Conservation (phyloP, 345 rosid species). For the Euphorbia tirucalli region DNA sequence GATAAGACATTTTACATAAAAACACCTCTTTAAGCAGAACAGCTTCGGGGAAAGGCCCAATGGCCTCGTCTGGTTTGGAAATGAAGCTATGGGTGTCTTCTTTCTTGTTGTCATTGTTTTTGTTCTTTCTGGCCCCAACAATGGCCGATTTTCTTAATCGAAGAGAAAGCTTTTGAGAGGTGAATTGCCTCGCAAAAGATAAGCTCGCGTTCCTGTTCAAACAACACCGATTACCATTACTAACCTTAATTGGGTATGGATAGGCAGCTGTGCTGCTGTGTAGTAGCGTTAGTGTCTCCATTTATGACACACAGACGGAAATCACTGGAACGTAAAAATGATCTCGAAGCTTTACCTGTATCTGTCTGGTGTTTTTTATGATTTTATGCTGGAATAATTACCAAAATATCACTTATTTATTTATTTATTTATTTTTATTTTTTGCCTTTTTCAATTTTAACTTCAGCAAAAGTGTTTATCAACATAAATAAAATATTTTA, state of each 20-base stretch:
- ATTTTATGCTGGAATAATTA: too few relatives aligned
- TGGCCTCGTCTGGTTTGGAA: constrained; percentile 54
- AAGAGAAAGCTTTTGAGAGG: constrained; percentile 10
- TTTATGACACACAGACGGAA: constrained; percentile 1
- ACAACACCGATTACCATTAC: constrained; percentile 3
- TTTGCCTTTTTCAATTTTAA: too few relatives aligned
- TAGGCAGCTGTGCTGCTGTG: constrained; percentile 27
- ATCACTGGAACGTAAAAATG: too few relatives aligned
- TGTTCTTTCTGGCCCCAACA: constrained; percentile 47
- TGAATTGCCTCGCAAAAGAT: constrained; percentile 9
- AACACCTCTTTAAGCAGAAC: constrained; percentile 76
- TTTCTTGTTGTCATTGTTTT: constrained; percentile 21
- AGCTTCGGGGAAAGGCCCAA: constrained; percentile 85
- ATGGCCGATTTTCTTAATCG: constrained; percentile 40
- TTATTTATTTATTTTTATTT: too few relatives aligned
- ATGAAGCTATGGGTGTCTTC: constrained; percentile 58
- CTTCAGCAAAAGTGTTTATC: too few relatives aligned
- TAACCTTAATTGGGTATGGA: constrained; percentile 26
- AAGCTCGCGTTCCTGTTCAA: constrained; percentile 16
- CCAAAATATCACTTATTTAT: too few relatives aligned
- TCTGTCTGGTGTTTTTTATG: too few relatives aligned
- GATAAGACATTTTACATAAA: background rate
- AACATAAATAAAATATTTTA: too few relatives aligned
- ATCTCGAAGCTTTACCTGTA: too few relatives aligned
- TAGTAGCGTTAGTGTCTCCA: constrained; percentile 57